Evolutionary conservation across 176 grass and related monocot species (phyloP).

Genomic region (Phragmites australis): DNA sequence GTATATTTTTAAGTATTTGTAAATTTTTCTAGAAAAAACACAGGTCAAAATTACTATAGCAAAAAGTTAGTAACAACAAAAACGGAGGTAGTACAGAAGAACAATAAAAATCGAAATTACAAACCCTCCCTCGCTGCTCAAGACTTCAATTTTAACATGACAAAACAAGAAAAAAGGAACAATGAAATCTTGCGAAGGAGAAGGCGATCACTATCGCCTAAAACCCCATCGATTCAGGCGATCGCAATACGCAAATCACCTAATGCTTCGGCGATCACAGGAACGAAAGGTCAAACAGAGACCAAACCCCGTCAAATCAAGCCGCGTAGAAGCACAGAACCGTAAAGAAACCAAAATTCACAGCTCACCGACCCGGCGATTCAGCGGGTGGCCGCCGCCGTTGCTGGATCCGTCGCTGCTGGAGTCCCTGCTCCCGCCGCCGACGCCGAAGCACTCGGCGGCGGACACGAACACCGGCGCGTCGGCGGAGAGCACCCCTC

Average conservation of each 20-base stretch:
- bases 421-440: conserved; percentile 56
- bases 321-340: background rate
- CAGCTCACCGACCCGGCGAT: conserved; percentile 52
- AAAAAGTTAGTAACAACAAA: too few species aligned
- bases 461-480: conserved; percentile 76
- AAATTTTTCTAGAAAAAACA: too few species aligned
- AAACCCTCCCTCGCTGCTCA: background rate
- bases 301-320: background rate
- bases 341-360: conserved; percentile 3
- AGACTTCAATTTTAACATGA: conserved; percentile 3
- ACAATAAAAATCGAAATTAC: background rate
- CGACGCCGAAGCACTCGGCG: conserved; percentile 35
- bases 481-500: conserved; percentile 65
- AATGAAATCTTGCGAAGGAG: conserved; percentile 2
- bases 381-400: conserved; percentile 46
- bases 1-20: too few species aligned
- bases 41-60: too few species aligned
- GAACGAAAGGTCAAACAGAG: conserved; percentile 18
- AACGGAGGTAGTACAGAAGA: too few species aligned
- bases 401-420: conserved; percentile 82
- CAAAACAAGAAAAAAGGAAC: background rate
- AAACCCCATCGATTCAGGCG: conserved; percentile 26
- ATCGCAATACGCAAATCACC: conserved; percentile 24
- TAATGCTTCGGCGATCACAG: conserved; percentile 39
- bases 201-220: conserved; percentile 30